Percentiles rank a stretch among this genome's conserved stretches.
These are phyloP conservation scores for Mortierella sp. DNA, from an alignment of 371 early-diverging fungal genomes.

Conservation along the genomic window DNA sequence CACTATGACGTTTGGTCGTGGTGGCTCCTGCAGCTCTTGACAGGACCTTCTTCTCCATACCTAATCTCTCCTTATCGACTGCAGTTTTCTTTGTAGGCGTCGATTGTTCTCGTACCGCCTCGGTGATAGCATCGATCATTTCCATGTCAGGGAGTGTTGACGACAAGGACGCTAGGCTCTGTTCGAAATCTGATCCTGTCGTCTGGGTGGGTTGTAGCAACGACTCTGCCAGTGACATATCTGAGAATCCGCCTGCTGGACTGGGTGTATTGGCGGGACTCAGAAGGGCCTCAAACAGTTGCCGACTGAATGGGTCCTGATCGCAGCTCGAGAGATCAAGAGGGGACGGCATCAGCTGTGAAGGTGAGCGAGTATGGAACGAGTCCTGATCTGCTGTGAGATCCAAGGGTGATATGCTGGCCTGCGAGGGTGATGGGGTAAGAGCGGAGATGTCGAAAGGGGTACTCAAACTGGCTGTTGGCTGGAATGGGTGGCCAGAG, in stretches of 20 bases:
- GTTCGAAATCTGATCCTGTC: not conserved
- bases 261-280: conserved; percentile 10
- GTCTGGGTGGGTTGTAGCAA: not conserved
- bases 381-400: conserved; percentile 6
- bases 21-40: conserved; percentile 4
- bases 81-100: not conserved
- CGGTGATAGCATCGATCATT: conserved; percentile 3
- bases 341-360: conserved; percentile 18
- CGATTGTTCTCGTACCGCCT: not conserved
- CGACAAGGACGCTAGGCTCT: not conserved
- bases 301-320: conserved; percentile 18
- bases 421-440: conserved; percentile 14
- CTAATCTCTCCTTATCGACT: not conserved
- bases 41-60: conserved; percentile 4
- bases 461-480: not conserved
- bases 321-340: conserved; percentile 15
- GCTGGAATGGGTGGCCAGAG: conserved; percentile 4
- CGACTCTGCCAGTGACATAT: conserved; percentile 9
- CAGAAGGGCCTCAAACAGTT: conserved; percentile 18
- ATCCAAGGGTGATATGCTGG: conserved; percentile 10
- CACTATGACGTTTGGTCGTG: conserved; percentile 42
- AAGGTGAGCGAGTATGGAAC: conserved; percentile 19
- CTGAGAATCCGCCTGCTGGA: not conserved
- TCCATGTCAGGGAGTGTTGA: conserved; percentile 6
- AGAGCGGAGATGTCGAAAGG: conserved; percentile 9